Evolutionary conservation across 1,284 basidiomycete species (phyloP).

Genomic region (Ganoderma sinense): DNA sequence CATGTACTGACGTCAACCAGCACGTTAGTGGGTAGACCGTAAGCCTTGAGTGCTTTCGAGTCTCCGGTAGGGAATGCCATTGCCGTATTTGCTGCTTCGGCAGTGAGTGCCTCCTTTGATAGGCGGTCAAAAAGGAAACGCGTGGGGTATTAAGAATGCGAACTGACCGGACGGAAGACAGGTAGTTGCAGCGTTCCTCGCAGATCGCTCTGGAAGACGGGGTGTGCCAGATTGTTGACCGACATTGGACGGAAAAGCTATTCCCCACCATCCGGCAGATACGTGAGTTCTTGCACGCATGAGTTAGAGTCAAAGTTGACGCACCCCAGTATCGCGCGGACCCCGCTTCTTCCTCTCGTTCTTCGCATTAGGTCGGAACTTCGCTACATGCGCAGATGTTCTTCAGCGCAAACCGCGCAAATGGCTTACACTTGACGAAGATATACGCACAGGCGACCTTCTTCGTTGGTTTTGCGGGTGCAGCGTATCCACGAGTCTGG

Average conservation of each 20-base stretch:
- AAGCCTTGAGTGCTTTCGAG: conserved; percentile 61
- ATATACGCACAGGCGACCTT: conserved; percentile 24
- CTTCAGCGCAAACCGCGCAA: neutral
- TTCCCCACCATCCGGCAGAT: neutral
- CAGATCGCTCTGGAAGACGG: conserved; percentile 44
- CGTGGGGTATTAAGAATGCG: neutral
- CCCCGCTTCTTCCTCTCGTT: conserved; percentile 17
- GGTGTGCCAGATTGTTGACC: conserved; percentile 41
- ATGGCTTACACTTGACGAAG: neutral
- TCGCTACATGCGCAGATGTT: conserved; percentile 13
- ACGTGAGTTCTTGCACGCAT: neutral
- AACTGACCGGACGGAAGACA: conserved; percentile 50
- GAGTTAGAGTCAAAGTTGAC: conserved; percentile 7
- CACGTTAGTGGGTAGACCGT: conserved; percentile 71
- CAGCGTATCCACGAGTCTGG: conserved; percentile 26
- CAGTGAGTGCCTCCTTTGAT: conserved; percentile 47
- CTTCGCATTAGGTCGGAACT: conserved; percentile 25
- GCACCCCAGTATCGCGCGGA: conserved; percentile 26
- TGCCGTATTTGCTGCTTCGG: conserved; percentile 48
- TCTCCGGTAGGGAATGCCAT: conserved; percentile 50
- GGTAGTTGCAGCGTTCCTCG: conserved; percentile 44
- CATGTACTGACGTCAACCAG: conserved; percentile 62
- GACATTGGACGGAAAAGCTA: conserved; percentile 46
- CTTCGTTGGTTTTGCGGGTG: conserved; percentile 23
- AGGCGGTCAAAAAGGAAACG: neutral